Percentiles rank a stretch among this genome's conserved stretches.
These are phyloP conservation scores for Aspergillus sp. DNA, from an alignment of 2,329 filamentous ascomycete genomes.

Conservation along the genomic window DNA sequence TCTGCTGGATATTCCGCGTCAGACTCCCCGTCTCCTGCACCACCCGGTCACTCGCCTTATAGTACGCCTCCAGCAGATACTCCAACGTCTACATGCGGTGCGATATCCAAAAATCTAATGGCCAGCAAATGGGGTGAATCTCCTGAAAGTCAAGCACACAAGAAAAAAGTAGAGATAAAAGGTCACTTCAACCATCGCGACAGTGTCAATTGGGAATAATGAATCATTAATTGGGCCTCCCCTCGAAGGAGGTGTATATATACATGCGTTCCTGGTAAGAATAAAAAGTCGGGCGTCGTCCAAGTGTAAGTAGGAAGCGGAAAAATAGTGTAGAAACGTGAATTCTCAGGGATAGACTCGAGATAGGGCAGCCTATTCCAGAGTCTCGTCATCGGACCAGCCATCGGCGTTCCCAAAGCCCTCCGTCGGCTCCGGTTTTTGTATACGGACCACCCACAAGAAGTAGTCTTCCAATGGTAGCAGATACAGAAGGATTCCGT, in stretches of 20 bases:
- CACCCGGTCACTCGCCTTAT: constrained; percentile 35
- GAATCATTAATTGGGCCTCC: not conserved
- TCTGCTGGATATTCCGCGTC: constrained; percentile 30
- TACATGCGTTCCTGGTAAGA: not conserved
- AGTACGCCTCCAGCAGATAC: constrained; percentile 40
- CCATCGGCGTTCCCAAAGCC: constrained; percentile 19
- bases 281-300: not conserved
- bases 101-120: too few relatives aligned
- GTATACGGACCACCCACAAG: constrained; percentile 60
- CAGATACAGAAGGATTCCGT: constrained; percentile 60
- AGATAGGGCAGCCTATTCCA: constrained; percentile 11
- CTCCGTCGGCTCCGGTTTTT: constrained; percentile 55
- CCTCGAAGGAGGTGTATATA: not conserved
- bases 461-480: constrained; percentile 68
- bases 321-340: not conserved
- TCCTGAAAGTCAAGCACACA: too few relatives aligned
- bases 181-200: not conserved
- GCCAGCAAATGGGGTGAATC: too few relatives aligned
- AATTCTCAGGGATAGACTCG: not conserved
- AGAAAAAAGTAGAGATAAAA: not conserved
- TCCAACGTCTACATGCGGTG: constrained; percentile 19
- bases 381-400: constrained; percentile 19
- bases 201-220: not conserved
- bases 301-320: not conserved
- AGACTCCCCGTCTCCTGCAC: constrained; percentile 29